Conservation (phyloP, 768 basidiomycete species). For the Fomitopsis serialis region DNA sequence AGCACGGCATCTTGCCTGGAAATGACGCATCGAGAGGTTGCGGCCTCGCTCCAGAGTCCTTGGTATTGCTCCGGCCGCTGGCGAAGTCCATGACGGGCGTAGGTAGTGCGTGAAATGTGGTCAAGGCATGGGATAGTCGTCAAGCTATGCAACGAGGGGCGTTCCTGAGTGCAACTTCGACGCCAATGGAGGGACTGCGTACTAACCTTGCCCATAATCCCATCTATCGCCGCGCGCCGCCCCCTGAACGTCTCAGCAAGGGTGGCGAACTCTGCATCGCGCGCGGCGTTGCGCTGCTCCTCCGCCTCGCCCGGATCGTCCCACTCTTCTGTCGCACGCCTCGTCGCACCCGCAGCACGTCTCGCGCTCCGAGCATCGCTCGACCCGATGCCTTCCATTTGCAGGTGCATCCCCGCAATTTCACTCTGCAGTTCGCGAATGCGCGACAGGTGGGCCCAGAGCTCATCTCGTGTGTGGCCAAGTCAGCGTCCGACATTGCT, state of each 20-base stretch:
- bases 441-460: constrained; percentile 64
- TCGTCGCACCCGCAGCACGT: constrained; percentile 35
- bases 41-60: constrained; percentile 21
- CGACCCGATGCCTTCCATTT: constrained; percentile 65
- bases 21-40: not conserved
- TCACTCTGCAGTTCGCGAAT: constrained; percentile 72
- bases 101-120: constrained; percentile 39
- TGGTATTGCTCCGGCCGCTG: constrained; percentile 26
- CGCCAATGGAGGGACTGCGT: constrained; percentile 1
- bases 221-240: constrained; percentile 61
- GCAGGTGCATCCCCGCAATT: constrained; percentile 65
- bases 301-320: constrained; percentile 44
- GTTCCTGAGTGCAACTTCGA: not conserved
- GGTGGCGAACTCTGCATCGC: constrained; percentile 65
- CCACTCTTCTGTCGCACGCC: constrained; percentile 40
- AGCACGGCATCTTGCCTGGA: not conserved
- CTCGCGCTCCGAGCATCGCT: constrained; percentile 17
- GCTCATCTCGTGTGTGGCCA: constrained; percentile 36
- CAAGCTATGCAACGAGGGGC: constrained; percentile 36
- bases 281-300: constrained; percentile 40
- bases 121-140: constrained; percentile 43
- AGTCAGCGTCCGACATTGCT: constrained; percentile 5
- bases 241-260: constrained; percentile 66
- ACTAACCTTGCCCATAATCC: constrained; percentile 69
- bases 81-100: constrained; percentile 34